Conservation (phyloP, 345 rosid genomes). For the Draba incana region DNA sequence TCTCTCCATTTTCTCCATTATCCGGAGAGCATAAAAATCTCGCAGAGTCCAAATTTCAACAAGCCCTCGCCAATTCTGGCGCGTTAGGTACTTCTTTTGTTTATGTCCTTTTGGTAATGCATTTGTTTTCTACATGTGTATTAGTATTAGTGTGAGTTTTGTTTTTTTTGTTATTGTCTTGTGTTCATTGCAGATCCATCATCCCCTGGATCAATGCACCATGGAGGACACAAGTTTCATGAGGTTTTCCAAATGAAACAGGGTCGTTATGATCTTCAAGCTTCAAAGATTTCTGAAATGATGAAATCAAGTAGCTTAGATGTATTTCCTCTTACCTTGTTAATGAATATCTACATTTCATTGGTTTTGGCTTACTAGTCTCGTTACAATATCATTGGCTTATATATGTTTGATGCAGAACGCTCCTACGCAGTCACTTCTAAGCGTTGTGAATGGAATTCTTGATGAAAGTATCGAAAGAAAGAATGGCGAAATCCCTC, state of each 20-base stretch:
- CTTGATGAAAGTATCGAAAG: slow-evolving; percentile 89
- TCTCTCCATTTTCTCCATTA: slow-evolving; percentile 44
- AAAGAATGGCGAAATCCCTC: slow-evolving; percentile 79
- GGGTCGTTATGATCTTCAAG: slow-evolving; percentile 82
- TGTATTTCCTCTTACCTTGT: slow-evolving; percentile 45
- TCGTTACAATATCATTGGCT: slow-evolving; percentile 30
- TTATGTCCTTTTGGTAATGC: no score
- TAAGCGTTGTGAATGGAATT: slow-evolving; percentile 88
- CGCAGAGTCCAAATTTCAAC: slow-evolving; percentile 58
- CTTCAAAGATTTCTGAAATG: slow-evolving; percentile 85
- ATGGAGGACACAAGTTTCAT: slow-evolving; percentile 76
- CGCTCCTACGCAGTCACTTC: slow-evolving; percentile 91
- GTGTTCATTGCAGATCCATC: slow-evolving; percentile 51
- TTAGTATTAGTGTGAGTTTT: neutral
- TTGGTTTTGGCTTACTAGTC: neutral
- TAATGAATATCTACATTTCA: neutral
- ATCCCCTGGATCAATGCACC: slow-evolving; percentile 55
- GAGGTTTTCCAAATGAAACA: slow-evolving; percentile 91
- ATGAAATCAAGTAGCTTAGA: slow-evolving; percentile 84
- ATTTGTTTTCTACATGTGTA: neutral
- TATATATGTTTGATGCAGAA: slow-evolving; percentile 53
- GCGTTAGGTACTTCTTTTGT: slow-evolving; percentile 46
- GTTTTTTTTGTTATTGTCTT: neutral
- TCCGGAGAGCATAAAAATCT: slow-evolving; percentile 50
- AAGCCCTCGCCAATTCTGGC: slow-evolving; percentile 49